Evolutionary conservation across 1,139 yeast genomes (phyloP).

Genomic region (Kurtzmaniella quercitrusa): DNA sequence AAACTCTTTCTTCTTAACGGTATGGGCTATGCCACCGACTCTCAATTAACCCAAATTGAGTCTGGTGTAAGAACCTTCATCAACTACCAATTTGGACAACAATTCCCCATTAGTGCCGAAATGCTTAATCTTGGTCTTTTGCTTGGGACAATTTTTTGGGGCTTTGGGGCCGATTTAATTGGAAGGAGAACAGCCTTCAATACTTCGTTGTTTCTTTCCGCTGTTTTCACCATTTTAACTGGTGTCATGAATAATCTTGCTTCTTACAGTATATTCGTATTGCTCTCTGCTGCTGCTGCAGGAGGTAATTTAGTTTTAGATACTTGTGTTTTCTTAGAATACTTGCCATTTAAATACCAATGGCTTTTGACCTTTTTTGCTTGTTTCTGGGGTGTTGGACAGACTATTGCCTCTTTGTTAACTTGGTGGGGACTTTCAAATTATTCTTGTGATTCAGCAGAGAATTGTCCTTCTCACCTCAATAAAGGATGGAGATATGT

Average conservation of each 20-base stretch:
- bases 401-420: conserved; percentile 48
- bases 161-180: conserved; percentile 55
- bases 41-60: conserved; percentile 46
- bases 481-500: conserved; percentile 63
- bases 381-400: conserved; percentile 62
- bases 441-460: conserved; percentile 38
- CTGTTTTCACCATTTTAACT: conserved; percentile 47
- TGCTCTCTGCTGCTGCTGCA: conserved; percentile 42
- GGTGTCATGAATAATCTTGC: conserved; percentile 49
- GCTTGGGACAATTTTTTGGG: conserved; percentile 54
- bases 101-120: conserved; percentile 27
- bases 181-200: conserved; percentile 59
- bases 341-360: conserved; percentile 49
- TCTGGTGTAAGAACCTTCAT: conserved; percentile 33
- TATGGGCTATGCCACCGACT: conserved; percentile 63
- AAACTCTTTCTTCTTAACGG: conserved; percentile 46
- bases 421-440: conserved; percentile 56
- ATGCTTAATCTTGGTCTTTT: conserved; percentile 43
- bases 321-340: conserved; percentile 56
- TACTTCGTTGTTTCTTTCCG: conserved; percentile 44
- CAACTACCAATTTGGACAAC: conserved; percentile 39
- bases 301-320: conserved; percentile 64
- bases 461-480: conserved; percentile 37
- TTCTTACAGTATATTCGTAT: conserved; percentile 47
- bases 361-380: conserved; percentile 56